Evolutionary conservation across 805 yeast genomes (phyloP), one percentile per base, ranked within the genome.

Genomic region (Myxozyma sirexii): DNA sequence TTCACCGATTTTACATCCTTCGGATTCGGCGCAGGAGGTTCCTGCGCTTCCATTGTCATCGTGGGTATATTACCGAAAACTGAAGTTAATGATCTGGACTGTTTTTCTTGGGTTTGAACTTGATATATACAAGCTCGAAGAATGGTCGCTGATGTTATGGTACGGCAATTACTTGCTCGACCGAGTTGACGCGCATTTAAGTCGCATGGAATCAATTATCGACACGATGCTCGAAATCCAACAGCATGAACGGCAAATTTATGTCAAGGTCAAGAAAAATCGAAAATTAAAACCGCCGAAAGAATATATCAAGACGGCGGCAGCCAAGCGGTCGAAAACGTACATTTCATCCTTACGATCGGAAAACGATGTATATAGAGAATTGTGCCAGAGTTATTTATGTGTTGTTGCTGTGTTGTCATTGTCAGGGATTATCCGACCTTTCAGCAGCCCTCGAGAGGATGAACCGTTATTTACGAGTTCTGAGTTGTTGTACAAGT

Each of bases 21-120:
- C 15, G 39, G 29, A 41, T 51, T 8, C 56, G 41, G 41, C 26
- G 10, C 53, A 39, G 3, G 59, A 42, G 1, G 10, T 59, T 6
- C 66, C 33, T 0, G 81, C 85, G 0, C 75, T 89, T 69, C 90
- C 93, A 1, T 71, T 89, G 31, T 80, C 93, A 7, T 82, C 90
- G 0, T 90, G 84, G 83, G 78, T 87, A 0, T 88, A 83, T 70
- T 79, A 76, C 64, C 78, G 81, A 63, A 93, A 93, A 71, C 72
- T 91, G 43, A 78, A 77, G 38, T 75, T 82, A 35, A 93, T 93
- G 96, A 67, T 83, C 15, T 87, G 88, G 69, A 83, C 85, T n/a
- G 81, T 83, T 0, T 72, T 90, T 31, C 80, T 84, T 59, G 94
- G 96, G 1, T 82, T 90, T 65, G 93, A 88, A 66, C 77, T 88